A percentile compares a stretch with the other conserved stretches of the same genome.
phyloP scores from a whole-genome alignment of 805 yeast genomes.

The Suhomyces sp. region DNA sequence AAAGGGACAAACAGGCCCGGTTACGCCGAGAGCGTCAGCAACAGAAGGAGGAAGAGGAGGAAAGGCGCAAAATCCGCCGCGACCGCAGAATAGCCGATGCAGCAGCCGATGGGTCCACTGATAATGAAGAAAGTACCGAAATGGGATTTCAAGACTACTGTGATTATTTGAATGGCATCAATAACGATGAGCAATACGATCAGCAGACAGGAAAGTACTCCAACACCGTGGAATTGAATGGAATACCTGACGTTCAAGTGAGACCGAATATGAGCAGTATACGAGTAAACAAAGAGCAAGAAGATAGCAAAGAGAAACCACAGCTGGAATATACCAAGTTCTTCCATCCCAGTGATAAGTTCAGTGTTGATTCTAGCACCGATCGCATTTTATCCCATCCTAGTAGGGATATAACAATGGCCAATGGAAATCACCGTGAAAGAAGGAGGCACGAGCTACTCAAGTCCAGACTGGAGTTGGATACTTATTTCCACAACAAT shows the following conservation, averaged over 20 bases:
- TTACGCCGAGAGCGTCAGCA: conserved; percentile 2
- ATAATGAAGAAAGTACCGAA: conserved; percentile 10
- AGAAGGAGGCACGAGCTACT: conserved; percentile 21
- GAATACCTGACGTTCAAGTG: conserved; percentile 1
- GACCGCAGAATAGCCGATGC: conserved; percentile 4
- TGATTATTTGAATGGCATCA: conserved; percentile 16
- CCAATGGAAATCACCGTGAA: conserved; percentile 19
- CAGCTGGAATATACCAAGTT: neutral
- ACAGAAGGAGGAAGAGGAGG: conserved; percentile 6
- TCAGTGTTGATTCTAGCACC: neutral
- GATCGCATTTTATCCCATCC: conserved; percentile 5
- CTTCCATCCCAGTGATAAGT: neutral
- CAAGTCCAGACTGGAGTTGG: conserved; percentile 16
- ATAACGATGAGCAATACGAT: neutral
- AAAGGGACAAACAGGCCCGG: conserved; percentile 4
- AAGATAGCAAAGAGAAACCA: neutral
- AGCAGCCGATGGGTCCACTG: neutral
- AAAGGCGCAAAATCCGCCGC: conserved; percentile 3
- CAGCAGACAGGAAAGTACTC: neutral
- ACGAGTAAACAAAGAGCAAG: neutral
- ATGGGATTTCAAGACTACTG: conserved; percentile 21
- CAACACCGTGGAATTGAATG: neutral
- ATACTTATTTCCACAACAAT: conserved; percentile 14
- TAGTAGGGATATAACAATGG: conserved; percentile 13
- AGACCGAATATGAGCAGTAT: conserved; percentile 4